Percentiles rank a stretch among this genome's conserved stretches.
Evolutionary conservation across 768 basidiomycete genomes (phyloP).

Genomic region (Suillus placidus): DNA sequence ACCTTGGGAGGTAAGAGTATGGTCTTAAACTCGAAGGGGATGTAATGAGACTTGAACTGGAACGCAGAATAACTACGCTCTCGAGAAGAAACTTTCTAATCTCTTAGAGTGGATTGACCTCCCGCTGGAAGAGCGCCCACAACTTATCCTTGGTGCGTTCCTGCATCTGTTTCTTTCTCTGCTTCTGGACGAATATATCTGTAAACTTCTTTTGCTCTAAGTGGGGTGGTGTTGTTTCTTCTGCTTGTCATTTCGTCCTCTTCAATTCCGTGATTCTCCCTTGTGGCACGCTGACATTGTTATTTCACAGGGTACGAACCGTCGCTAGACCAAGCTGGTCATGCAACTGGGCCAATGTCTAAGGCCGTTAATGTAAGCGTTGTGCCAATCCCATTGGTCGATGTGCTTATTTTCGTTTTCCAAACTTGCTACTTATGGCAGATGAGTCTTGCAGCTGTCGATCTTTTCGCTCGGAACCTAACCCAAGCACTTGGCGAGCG

Average conservation of each 20-base stretch:
- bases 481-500: constrained; percentile 64
- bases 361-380: constrained; percentile 65
- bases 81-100: constrained; percentile 73
- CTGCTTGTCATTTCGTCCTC: background rate
- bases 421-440: constrained; percentile 28
- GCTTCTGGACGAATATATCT: background rate
- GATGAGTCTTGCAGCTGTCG: constrained; percentile 68
- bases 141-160: constrained; percentile 69
- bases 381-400: background rate
- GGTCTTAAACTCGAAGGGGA: background rate
- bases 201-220: constrained; percentile 7
- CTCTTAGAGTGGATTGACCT: constrained; percentile 83
- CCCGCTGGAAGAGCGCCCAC: constrained; percentile 69
- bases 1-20: constrained; percentile 65
- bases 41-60: background rate
- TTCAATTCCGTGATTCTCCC: constrained; percentile 6
- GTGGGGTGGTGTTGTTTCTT: background rate
- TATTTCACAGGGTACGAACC: constrained; percentile 70
- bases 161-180: background rate
- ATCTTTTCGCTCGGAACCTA: constrained; percentile 72
- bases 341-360: constrained; percentile 69
- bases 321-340: constrained; percentile 85
- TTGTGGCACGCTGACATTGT: background rate
- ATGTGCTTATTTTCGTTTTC: constrained; percentile 1
- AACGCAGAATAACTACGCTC: constrained; percentile 56